Base-by-base conservation (phyloP, 371 early-diverging fungal species). In the Mortierella sp. region DNA sequence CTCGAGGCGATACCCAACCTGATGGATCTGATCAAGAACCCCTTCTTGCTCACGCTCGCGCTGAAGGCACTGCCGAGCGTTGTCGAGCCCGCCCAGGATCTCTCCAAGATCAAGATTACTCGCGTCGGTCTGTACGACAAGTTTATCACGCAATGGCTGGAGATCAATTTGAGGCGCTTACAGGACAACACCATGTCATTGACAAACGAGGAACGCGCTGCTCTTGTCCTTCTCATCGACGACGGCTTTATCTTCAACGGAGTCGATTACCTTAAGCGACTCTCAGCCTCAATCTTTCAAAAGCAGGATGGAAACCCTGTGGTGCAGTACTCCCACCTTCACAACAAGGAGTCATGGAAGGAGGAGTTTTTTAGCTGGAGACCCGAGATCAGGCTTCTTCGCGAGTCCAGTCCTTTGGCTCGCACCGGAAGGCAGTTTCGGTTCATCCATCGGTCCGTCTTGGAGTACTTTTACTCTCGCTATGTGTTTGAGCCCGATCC, bases 121-220 rank as follows among this genome's bases (percentile, higher is more conserved):
- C 44, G 71, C 1, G 34, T 71, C 8, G 63, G 3, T 26, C 47
- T 55, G 41, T 67, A 69, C 52, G 68, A 64, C 1, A 14, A 1
- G 8, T 73, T 66, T 10, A 53, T 66, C 4, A 14, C 5, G 19
- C 41, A 66, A 11, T 73, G 73, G 73, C 34, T 73, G 55, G 58
- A 55, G 34, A 11, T 26, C 14, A 37, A 40, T 34, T 44, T 58
- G 45, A 24, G 1, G 1, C 58, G 66, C 5, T 29, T 44, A 10
- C 19, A 19, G 43, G 66, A 22, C 10, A 53, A 50, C 22, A 26
- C 26, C 7, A 11, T 2, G 22, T n/a, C 34, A 37, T 22, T 68
- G 50, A 34, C 7, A 50, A 31, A 6, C 2, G 3, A 13, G 13
- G 40, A 4, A 6, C 8, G 5, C 1, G 53, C 14, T 22, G 71